Evolutionary conservation across 2,329 filamentous ascomycete species (phyloP).

Genomic region (Cladosporium velox): DNA sequence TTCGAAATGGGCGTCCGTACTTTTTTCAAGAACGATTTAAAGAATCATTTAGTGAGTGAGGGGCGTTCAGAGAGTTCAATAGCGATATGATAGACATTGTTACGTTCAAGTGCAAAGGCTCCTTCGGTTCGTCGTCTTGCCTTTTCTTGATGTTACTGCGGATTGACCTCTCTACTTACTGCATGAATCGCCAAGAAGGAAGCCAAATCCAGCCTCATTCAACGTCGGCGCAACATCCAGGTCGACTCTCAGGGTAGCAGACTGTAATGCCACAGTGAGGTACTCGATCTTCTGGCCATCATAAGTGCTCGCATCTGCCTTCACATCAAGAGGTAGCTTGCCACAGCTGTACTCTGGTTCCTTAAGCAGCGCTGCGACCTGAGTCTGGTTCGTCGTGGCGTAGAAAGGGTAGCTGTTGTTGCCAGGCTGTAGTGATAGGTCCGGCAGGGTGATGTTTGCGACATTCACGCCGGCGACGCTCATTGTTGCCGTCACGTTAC

Average conservation of each 20-base stretch:
- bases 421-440: slow-evolving; percentile 62
- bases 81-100: too few species aligned
- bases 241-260: background rate
- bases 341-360: slow-evolving; percentile 56
- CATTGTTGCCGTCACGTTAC: slow-evolving; percentile 64
- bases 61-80: background rate
- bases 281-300: slow-evolving; percentile 18
- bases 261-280: slow-evolving; percentile 18
- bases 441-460: slow-evolving; percentile 59
- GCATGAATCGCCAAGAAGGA: slow-evolving; percentile 2
- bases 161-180: background rate
- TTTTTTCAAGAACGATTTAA: background rate
- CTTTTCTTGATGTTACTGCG: background rate
- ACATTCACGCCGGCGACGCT: slow-evolving; percentile 55
- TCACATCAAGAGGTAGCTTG: slow-evolving; percentile 46
- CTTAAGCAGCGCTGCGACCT: slow-evolving; percentile 45
- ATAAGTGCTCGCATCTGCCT: slow-evolving; percentile 7
- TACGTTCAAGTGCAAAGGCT: too few species aligned
- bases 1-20: background rate
- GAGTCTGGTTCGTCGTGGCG: slow-evolving; percentile 54
- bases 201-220: slow-evolving; percentile 3
- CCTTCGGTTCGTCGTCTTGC: too few species aligned
- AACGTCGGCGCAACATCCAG: background rate
- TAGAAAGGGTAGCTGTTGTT: slow-evolving; percentile 58
- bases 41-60: background rate